phyloP scores from a whole-genome alignment of 768 basidiomycete genomes.

The Chalciporus sphaerocephalus region DNA sequence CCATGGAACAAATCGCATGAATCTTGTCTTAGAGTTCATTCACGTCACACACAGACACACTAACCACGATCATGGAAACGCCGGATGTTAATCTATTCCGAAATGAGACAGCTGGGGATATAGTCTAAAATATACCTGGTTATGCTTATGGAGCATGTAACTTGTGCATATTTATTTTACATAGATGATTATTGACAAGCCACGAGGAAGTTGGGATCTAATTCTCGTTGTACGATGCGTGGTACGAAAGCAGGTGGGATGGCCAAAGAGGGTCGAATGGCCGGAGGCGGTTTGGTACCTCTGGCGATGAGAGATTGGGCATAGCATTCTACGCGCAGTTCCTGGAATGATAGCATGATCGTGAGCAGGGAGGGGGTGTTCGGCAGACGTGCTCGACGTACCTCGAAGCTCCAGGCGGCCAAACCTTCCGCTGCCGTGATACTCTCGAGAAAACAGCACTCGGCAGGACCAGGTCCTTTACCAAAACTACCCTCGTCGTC shows the following conservation, averaged over 20 bases:
- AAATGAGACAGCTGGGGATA: constrained; percentile 6
- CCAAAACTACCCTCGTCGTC: background rate
- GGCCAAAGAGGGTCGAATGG: constrained; percentile 13
- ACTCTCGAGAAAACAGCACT: constrained; percentile 22
- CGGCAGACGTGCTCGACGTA: background rate
- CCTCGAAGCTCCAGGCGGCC: constrained; percentile 27
- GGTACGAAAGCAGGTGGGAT: constrained; percentile 30
- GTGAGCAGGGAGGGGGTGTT: background rate
- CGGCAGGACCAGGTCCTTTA: background rate
- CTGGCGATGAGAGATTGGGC: constrained; percentile 26
- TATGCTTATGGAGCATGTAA: constrained; percentile 6
- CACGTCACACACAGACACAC: too few species aligned
- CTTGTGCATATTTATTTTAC: background rate
- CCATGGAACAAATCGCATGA: constrained; percentile 61
- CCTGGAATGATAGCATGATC: constrained; percentile 7
- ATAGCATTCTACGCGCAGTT: constrained; percentile 30
- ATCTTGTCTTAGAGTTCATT: background rate
- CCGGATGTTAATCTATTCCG: constrained; percentile 1
- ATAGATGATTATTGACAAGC: background rate
- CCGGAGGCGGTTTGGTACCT: constrained; percentile 20
- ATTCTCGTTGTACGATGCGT: constrained; percentile 4
- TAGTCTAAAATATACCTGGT: constrained; percentile 1
- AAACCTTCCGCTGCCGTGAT: constrained; percentile 26
- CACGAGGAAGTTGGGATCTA: background rate
- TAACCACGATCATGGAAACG: background rate